Evolutionary conservation across 108 stramenopile species (phyloP), one percentile per base, ranked within the genome.

Genomic region (Schizochytrium sp.): DNA sequence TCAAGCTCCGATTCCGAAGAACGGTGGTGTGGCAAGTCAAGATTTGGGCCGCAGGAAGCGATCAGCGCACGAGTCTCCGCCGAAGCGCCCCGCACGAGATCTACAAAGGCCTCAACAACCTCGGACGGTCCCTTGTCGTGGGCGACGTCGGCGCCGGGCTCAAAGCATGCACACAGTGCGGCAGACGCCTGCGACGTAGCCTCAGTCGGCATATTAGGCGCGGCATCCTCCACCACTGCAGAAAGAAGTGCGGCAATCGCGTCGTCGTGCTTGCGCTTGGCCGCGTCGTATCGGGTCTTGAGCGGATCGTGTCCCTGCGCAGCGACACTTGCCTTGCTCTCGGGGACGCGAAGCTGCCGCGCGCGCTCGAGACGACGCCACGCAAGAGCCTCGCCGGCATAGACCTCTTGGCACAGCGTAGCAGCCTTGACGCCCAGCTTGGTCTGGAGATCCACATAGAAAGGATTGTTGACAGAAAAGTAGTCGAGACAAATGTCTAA

Each of bases 391-490:
- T 41, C 63, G 63, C 63, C 25, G 14, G 63, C 41, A 69, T 23
- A 69, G 63, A 69, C 63, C 25, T 69, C 25, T 69, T 18, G 14
- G 48, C 45, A 83, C 8, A 53, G 12, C 25, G 44, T 45, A 12
- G 51, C 48, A 6, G 76, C 76, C 51, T 55, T 23, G 12, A 16
- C 76, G 51, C 76, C 51, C 16, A 53, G 45, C 51, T 83, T 83
- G 51, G 14, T 23, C 10, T 83, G 18, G 76, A 83, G 51, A 23
- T 83, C 76, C 10, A 53, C 76, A 16, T 12, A 53, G 51, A 83
- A 83, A 6, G 76, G 76, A 23, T 83, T 83, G 76, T 83, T 83
- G 76, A 83, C 76, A 12, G 76, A 83, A 34, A 83, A 83, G 51
- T 83, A 83, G 76, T 83, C 76, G 6, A 83, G 51, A 23, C 76